Base-by-base conservation (phyloP, 2,329 filamentous ascomycete genomes). In the Arthrobotrys iridis region DNA sequence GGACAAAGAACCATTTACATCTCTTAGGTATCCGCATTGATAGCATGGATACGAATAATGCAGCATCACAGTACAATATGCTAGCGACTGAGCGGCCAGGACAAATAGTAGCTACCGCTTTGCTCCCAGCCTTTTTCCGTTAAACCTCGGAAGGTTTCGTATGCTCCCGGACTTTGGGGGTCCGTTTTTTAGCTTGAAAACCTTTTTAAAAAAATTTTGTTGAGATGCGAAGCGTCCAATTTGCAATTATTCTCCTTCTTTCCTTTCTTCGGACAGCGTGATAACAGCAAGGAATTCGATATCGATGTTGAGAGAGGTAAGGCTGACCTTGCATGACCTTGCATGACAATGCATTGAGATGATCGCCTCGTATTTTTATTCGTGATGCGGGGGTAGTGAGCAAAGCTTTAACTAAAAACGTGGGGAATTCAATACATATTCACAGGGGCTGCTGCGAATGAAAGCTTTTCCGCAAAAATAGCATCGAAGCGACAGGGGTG, bases 21-120 rank as follows among this genome's bases (percentile, higher is more conserved):
- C 86, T 87, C 28, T 82, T 98, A 43, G 95, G 95, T 0, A 91
- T 98, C 78, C 86, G 92, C 68, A 86, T 98, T 3, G 95, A 99
- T 80, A 86, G 97, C 2, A 87, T 94, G 80, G 95, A 98, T 83
- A 98, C 95, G 30, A 86, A 93, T 77, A 98, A 98, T 83, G 95
- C 95, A 6, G 92, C 94, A 0, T 91, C 93, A 33, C 93, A 97
- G 82, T 99, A 95, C 82, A 99, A 99, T 81, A 82, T 99, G 80
- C 84, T 99, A 64, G 94, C 93, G n/a, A 98, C 93, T 15, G 95
- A 99, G 84, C 86, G 95, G 59, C 94, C 95, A 0, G 89, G 95
- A 4, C 86, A 88, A 18, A 90, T 94, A 79, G 89, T 98, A 76
- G 94, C 93, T 26, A 94, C 93, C 1, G 94, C 93, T 7, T 81